Conservation (phyloP, 306 rosid genomes). For the Phaseolus lunatus region DNA sequence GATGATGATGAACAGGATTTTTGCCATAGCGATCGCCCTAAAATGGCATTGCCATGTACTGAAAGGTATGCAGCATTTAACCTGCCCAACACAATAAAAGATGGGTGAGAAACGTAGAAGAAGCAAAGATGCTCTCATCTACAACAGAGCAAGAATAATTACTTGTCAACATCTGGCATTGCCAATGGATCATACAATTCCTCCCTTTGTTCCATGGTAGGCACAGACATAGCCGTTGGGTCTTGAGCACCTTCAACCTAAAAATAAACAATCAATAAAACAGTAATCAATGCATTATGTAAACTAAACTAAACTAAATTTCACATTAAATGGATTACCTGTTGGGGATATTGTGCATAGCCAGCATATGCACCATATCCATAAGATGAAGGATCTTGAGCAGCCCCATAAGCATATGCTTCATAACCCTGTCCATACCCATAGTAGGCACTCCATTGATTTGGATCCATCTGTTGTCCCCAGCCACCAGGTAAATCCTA, state of each 20-base stretch:
- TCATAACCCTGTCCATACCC: constrained; percentile 93
- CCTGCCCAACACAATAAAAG: constrained; percentile 60
- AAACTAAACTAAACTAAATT: not conserved
- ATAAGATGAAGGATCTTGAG: constrained; percentile 79
- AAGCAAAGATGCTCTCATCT: constrained; percentile 23
- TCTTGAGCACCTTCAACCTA: constrained; percentile 92
- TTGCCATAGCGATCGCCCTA: constrained; percentile 49
- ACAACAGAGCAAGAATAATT: not conserved
- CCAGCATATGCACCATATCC: constrained; percentile 83
- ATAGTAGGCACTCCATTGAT: constrained; percentile 83
- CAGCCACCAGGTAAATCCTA: constrained; percentile 78
- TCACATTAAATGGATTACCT: constrained; percentile 49
- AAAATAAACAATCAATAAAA: constrained; percentile 33
- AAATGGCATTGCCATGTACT: constrained; percentile 60
- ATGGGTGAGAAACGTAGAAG: constrained; percentile 37
- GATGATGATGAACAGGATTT: constrained; percentile 40
- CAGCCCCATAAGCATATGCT: constrained; percentile 78
- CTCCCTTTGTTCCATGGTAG: constrained; percentile 58
- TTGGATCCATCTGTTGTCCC: constrained; percentile 82
- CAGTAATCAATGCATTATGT: not conserved
- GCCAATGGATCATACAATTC: constrained; percentile 83
- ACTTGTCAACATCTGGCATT: constrained; percentile 79
- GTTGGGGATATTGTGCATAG: constrained; percentile 83
- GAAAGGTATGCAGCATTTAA: constrained; percentile 82
- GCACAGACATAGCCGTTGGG: constrained; percentile 61